Percentiles rank a stretch among this genome's conserved stretches.
phyloP scores from a whole-genome alignment of 1,284 basidiomycete species.

The Cryptococcus depauperatus region DNA sequence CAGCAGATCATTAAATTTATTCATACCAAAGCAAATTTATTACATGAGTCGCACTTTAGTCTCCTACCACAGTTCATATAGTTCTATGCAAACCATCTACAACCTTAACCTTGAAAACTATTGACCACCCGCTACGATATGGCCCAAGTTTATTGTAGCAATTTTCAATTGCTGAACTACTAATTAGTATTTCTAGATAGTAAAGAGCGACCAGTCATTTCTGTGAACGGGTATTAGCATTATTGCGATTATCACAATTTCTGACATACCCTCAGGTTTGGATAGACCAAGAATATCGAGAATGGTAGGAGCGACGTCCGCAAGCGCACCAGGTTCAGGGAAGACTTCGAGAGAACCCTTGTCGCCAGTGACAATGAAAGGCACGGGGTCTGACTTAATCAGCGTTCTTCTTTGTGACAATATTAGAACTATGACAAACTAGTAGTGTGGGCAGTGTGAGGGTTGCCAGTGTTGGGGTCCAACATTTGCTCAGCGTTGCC shows the following conservation, averaged over 20 bases:
- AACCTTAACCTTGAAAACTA: too few relatives aligned
- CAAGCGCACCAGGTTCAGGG: slow-evolving; percentile 59
- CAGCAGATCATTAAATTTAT: too few relatives aligned
- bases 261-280: slow-evolving; percentile 32
- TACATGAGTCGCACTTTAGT: too few relatives aligned
- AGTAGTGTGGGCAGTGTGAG: slow-evolving; percentile 53
- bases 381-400: slow-evolving; percentile 60
- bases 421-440: slow-evolving; percentile 26
- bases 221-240: slow-evolving; percentile 29
- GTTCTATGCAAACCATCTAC: too few relatives aligned
- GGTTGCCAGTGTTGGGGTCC: slow-evolving; percentile 68
- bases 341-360: slow-evolving; percentile 51
- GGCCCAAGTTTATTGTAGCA: too few relatives aligned
- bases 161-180: too few relatives aligned
- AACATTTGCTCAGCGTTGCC: slow-evolving; percentile 80
- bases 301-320: slow-evolving; percentile 80
- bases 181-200: slow-evolving; percentile 46
- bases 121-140: too few relatives aligned
- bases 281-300: slow-evolving; percentile 59
- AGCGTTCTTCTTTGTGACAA: background rate
- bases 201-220: slow-evolving; percentile 56
- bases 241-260: background rate
- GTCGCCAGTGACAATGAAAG: slow-evolving; percentile 65
- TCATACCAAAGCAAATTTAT: too few relatives aligned
- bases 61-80: too few relatives aligned